Evolutionary conservation across 768 basidiomycete species (phyloP), one percentile per base, ranked within the genome.

Genomic region (Leucogyrophana mollusca): DNA sequence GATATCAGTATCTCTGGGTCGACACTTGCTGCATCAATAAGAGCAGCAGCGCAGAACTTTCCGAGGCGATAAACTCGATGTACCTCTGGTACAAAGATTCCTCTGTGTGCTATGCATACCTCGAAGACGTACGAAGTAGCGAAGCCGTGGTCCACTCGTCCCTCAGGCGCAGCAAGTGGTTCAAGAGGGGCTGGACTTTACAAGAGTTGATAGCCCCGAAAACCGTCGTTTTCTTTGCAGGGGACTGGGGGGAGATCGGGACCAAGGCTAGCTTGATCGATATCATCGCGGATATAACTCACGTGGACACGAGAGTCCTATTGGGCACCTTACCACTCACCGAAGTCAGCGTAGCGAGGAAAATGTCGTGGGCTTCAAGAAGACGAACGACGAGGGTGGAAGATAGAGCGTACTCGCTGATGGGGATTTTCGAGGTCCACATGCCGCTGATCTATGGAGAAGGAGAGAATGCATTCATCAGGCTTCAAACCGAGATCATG

Each of bases 21-120:
- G 59, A 68, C n/a, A 67, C 65, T 0, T 66, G 57, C 22, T 67
- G 67, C 37, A 69, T n/a, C n/a, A n/a, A n/a, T n/a, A n/a, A n/a
- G n/a, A n/a, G n/a, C n/a, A n/a, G n/a, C n/a, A n/a, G n/a, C n/a
- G n/a, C n/a, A n/a, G n/a, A n/a, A n/a, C n/a, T n/a, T n/a, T n/a
- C n/a, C n/a, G n/a, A n/a, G n/a, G n/a, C n/a, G n/a, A n/a, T n/a
- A n/a, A n/a, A n/a, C n/a, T n/a, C n/a, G n/a, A n/a, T n/a, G n/a
- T n/a, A 58, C 52, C 50, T n/a, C 32, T 67, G 67, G 67, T 69
- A 67, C 46, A 39, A 40, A 2, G 38, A 54, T 11, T 55, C 65
- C 4, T 17, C 52, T 1, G 38, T 58, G 30, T 67, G 66, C 46
- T 58, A 61, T 9, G 59, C 48, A 4, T 62, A 67, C 46, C 30